Conservation (phyloP, 176 grass and related monocot species). For the Eragrostis nindensis region DNA sequence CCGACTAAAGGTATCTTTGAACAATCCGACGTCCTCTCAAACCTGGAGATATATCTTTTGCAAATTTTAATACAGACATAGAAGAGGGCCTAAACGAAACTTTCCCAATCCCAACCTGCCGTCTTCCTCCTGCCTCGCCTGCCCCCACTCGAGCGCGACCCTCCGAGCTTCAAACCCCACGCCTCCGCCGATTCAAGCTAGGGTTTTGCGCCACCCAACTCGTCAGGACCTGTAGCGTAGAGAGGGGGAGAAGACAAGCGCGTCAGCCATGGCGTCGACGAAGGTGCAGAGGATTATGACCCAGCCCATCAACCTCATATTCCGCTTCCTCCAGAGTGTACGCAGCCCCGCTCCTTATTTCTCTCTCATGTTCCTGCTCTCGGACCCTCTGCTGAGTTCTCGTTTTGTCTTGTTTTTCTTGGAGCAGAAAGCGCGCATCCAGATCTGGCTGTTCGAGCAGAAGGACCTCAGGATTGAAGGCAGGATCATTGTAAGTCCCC, state of each 20-base stretch:
- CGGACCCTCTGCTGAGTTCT: background rate
- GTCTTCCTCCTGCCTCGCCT: background rate
- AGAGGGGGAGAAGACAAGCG: background rate
- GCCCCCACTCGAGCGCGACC: background rate
- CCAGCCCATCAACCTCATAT: slow-evolving; percentile 90
- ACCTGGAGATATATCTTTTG: background rate
- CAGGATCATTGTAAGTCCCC: slow-evolving; percentile 59
- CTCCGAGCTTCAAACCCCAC: background rate
- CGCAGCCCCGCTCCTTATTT: background rate
- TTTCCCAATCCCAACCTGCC: background rate
- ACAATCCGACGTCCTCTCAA: background rate
- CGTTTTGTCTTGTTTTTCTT: background rate
- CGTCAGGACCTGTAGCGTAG: background rate
- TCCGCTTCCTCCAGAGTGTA: slow-evolving; percentile 89
- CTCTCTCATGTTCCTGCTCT: background rate
- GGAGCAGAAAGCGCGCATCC: slow-evolving; percentile 86
- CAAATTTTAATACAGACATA: background rate
- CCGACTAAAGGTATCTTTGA: too few relatives aligned
- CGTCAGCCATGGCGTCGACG: slow-evolving; percentile 71
- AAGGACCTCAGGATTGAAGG: slow-evolving; percentile 89
- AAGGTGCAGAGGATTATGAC: slow-evolving; percentile 91
- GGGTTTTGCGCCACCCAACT: background rate
- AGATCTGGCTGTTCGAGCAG: slow-evolving; percentile 93
- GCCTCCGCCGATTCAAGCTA: background rate
- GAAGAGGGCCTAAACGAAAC: background rate